Base-by-base conservation (phyloP, 495 filamentous ascomycete species). In the Trypethelium eluteriae region DNA sequence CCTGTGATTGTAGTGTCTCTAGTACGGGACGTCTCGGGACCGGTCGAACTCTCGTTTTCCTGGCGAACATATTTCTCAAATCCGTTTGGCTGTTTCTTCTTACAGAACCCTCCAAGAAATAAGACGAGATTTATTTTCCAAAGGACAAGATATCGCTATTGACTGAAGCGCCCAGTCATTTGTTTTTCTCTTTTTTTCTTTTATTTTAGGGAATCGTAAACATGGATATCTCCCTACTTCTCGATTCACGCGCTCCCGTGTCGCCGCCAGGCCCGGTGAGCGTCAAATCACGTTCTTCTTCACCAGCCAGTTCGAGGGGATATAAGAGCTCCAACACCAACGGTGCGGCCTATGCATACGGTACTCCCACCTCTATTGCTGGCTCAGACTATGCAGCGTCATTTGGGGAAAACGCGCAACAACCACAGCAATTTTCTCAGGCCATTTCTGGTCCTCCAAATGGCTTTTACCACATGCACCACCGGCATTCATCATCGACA, bases 151-250 rank as follows among this genome's bases (percentile, higher is more conserved):
- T 10, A 47, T 10, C 41, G 34, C 41, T 41, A 47, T 18, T 63
- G 41, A 44, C 14, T 14, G 41, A 14, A 14, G 41, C 7, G 41
- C 41, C 25, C 25, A 25, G 25, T 25, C 25, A 25, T 25, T 25
- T 25, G 25, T 25, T 25, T 25, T 25, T 25, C 25, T 25, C 25
- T 25, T 25, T 25, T 25, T 25, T 25, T 25, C 25, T 25, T 25
- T 25, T 25, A 25, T 25, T 25, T 25, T 25, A 25, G 25, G 32
- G 34, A 14, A 70, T 85, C 83, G 86, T 78, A 86, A 91, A 82
- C 85, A 66, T 72, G 71, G 71, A 72, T 68, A 70, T 72, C 64
- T 68, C 68, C 34, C 32, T 69, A 5, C 56, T 72, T 44, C 66
- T 72, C 38, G 68, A 72, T 64, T 64, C 66, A 44, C 66, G 68